Percentiles rank a stretch among this genome's conserved stretches.
phyloP scores from a whole-genome alignment of 805 yeast genomes.

The Lachancea lanzarotensis region DNA sequence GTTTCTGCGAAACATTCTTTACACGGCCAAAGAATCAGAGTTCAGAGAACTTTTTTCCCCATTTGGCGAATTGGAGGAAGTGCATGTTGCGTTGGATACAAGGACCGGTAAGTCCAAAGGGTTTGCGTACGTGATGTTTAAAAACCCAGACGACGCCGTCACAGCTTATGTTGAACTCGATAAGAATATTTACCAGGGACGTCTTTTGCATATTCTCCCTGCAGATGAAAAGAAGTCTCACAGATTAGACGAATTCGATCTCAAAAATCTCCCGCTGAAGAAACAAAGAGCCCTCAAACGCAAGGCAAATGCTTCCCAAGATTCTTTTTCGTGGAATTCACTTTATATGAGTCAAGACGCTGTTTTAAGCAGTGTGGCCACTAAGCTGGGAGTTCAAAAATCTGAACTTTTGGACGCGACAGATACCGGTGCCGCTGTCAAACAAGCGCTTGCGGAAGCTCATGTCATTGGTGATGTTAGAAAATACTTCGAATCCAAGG shows the following conservation, averaged over 20 bases:
- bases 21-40: slow-evolving; percentile 73
- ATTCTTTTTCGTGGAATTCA: slow-evolving; percentile 93
- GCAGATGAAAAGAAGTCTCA: slow-evolving; percentile 79
- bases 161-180: slow-evolving; percentile 69
- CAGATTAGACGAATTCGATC: slow-evolving; percentile 80
- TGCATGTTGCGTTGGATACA: slow-evolving; percentile 86
- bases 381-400: slow-evolving; percentile 74
- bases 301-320: slow-evolving; percentile 76
- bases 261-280: slow-evolving; percentile 85
- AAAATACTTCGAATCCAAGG: slow-evolving; percentile 74
- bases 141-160: slow-evolving; percentile 64
- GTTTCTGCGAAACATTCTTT: slow-evolving; percentile 80
- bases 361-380: slow-evolving; percentile 82
- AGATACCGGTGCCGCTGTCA: slow-evolving; percentile 81
- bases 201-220: slow-evolving; percentile 82
- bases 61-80: slow-evolving; percentile 77
- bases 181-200: slow-evolving; percentile 88
- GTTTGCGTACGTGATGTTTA: slow-evolving; percentile 76
- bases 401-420: slow-evolving; percentile 83
- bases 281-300: slow-evolving; percentile 81
- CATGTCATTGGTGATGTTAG: slow-evolving; percentile 90
- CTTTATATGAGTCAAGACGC: slow-evolving; percentile 87
- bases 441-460: slow-evolving; percentile 96
- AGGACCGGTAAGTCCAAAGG: slow-evolving; percentile 90
- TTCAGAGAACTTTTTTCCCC: slow-evolving; percentile 54